Evolutionary conservation across 2,329 filamentous ascomycete genomes (phyloP).

Genomic region (Ceratocystiopsis sp.): DNA sequence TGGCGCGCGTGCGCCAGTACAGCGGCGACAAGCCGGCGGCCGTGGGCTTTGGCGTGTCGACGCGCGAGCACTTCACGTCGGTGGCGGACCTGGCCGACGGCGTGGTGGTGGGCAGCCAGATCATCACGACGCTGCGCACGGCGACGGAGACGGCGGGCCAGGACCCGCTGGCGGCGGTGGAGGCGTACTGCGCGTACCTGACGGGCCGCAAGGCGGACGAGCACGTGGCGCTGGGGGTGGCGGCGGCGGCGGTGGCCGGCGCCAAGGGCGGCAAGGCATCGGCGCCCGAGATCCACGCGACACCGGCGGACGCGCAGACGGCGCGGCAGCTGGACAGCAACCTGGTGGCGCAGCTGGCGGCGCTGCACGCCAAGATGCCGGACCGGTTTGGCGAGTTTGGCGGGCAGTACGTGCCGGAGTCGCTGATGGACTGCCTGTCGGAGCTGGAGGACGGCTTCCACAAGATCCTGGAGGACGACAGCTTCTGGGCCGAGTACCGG

Average conservation of each 20-base stretch:
- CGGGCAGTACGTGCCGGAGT: constrained; percentile 94
- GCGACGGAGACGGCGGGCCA: constrained; percentile 39
- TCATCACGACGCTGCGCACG: constrained; percentile 63
- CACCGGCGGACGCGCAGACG: constrained; percentile 36
- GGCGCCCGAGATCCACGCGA: constrained; percentile 40
- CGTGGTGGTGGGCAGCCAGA: constrained; percentile 92
- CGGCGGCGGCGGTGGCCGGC: constrained; percentile 31
- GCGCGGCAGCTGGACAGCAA: constrained; percentile 33
- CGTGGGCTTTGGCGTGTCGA: constrained; percentile 92
- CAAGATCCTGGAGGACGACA: constrained; percentile 65
- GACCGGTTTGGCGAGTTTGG: constrained; percentile 90
- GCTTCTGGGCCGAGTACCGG: constrained; percentile 94
- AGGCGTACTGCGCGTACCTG: constrained; percentile 69
- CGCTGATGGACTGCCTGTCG: constrained; percentile 88
- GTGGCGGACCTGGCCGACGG: constrained; percentile 76
- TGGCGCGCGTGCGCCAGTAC: constrained; percentile 77
- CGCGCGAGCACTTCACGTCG: constrained; percentile 78
- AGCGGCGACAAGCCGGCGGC: constrained; percentile 82
- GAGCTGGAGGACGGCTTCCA: constrained; percentile 88
- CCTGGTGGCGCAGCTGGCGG: constrained; percentile 69
- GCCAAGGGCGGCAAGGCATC: constrained; percentile 26
- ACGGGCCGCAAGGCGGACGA: constrained; percentile 21
- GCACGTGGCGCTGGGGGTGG: constrained; percentile 41
- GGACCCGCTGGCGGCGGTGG: constrained; percentile 44
- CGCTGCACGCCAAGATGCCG: constrained; percentile 64